A percentile compares a stretch with the other conserved stretches of the same genome.
phyloP scores from a whole-genome alignment of 805 yeast genomes.

The Kuraishia molischiana region DNA sequence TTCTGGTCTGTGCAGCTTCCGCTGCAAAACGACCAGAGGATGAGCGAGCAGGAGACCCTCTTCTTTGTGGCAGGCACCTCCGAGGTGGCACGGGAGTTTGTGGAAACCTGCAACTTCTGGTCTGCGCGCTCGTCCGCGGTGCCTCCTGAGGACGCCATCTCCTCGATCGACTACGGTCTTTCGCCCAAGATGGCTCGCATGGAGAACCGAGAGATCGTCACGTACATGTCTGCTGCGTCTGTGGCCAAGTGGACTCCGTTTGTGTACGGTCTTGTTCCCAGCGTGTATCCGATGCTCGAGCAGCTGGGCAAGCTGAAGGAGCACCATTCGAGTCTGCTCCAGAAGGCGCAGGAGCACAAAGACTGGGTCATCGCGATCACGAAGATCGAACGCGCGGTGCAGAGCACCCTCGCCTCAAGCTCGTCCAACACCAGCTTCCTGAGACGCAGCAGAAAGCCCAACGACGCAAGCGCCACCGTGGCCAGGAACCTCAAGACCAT shows the following conservation, averaged over 20 bases:
- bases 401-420: not conserved
- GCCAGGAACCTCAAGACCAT: constrained; percentile 24
- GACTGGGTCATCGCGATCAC: constrained; percentile 19
- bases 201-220: constrained; percentile 11
- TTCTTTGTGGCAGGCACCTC: constrained; percentile 58
- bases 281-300: constrained; percentile 18
- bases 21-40: constrained; percentile 19
- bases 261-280: constrained; percentile 15
- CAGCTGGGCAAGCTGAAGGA: constrained; percentile 29
- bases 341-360: constrained; percentile 32
- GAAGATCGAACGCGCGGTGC: not conserved
- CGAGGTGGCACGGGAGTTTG: constrained; percentile 60
- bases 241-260: constrained; percentile 34
- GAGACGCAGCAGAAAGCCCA: constrained; percentile 6
- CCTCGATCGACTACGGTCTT: constrained; percentile 85
- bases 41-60: constrained; percentile 25
- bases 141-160: constrained; percentile 63
- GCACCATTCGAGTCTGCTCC: constrained; percentile 29
- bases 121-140: constrained; percentile 77
- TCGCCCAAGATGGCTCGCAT: constrained; percentile 13
- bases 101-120: constrained; percentile 83
- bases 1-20: constrained; percentile 53
- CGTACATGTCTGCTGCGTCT: constrained; percentile 18
- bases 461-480: constrained; percentile 11
- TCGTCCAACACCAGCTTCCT: not conserved